Base-by-base conservation (phyloP, 805 yeast genomes). In the Kuraishia floccosa region DNA sequence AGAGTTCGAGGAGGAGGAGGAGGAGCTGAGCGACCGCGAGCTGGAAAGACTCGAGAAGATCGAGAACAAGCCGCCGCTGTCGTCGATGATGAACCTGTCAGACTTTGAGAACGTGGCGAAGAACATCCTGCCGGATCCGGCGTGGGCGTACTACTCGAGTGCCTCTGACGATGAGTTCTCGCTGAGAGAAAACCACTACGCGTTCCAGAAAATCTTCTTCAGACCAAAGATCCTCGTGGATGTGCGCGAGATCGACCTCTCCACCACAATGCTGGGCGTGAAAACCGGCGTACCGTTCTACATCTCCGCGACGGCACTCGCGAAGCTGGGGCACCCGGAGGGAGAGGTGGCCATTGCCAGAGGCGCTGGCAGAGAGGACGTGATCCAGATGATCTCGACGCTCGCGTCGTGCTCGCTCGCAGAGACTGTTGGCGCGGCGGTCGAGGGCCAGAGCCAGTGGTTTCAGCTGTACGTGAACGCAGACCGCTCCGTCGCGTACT, bases 141-240 rank as follows among this genome's bases (percentile, higher is more conserved):
- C 91, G 0, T 83, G 96, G 93, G 91, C 91, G 10, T 89, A 89
- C 54, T 89, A 86, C 50, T 79, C 93, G 4, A 73, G 86, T 22
- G 97, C 89, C 7, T 69, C 94, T 12, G 96, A 89, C 54, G 97
- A 89, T 52, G 97, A 89, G 58, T 72, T 89, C 42, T 70, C 95
- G 2, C 50, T 82, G 46, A 69, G 97, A 42, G 96, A 87, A 47
- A 89, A 89, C 58, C 96, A 86, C 52, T 67, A 75, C 31, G 93
- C 95, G 3, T 89, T 72, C 58, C 94, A 84, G 47, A 63, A 94
- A 19, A 72, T 87, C 31, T 86, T 81, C 58, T 89, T 89, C 64
- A 76, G 80, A 41, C 97, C 97, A 10, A 64, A 73, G 34, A 66
- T 89, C 11, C 60, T 87, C 33, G 84, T 86, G 11, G 85, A 89